A percentile compares a stretch with the other conserved stretches of the same genome.
Evolutionary conservation across 352 stramenopile species (phyloP).

Genomic region (Phytopythium litorale): DNA sequence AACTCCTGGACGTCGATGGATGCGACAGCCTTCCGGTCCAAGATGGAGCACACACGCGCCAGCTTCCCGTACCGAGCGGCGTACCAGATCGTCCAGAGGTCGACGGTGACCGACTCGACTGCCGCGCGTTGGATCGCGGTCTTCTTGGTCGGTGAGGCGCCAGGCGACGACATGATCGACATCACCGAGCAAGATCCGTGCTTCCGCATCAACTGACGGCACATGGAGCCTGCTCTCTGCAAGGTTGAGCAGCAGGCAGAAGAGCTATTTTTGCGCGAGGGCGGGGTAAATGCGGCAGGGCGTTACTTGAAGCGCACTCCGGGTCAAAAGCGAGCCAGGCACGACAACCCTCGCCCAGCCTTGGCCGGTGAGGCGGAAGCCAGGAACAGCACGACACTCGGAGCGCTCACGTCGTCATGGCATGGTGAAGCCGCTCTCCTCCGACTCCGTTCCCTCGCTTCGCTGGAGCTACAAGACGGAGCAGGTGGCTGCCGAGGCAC

Average conservation of each 20-base stretch:
- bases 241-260: background rate
- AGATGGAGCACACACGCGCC: conserved; percentile 42
- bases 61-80: conserved; percentile 53
- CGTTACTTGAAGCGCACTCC: background rate
- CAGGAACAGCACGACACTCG: background rate
- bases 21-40: conserved; percentile 31
- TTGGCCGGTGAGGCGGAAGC: background rate
- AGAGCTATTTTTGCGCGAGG: conserved; percentile 1
- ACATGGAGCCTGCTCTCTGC: conserved; percentile 8
- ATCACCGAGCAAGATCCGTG: background rate
- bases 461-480: background rate
- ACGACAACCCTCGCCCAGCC: background rate
- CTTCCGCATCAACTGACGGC: no score
- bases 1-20: conserved; percentile 52
- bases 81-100: conserved; percentile 79
- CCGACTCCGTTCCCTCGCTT: background rate
- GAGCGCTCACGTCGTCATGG: background rate
- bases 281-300: background rate
- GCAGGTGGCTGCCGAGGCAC: background rate
- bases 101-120: conserved; percentile 9
- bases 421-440: conserved; percentile 1
- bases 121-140: conserved; percentile 24
- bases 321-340: background rate
- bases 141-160: conserved; percentile 9
- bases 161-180: background rate